Percentiles rank a stretch among this genome's conserved stretches.
phyloP scores from a whole-genome alignment of 768 basidiomycete genomes.

The Calocybe indica region DNA sequence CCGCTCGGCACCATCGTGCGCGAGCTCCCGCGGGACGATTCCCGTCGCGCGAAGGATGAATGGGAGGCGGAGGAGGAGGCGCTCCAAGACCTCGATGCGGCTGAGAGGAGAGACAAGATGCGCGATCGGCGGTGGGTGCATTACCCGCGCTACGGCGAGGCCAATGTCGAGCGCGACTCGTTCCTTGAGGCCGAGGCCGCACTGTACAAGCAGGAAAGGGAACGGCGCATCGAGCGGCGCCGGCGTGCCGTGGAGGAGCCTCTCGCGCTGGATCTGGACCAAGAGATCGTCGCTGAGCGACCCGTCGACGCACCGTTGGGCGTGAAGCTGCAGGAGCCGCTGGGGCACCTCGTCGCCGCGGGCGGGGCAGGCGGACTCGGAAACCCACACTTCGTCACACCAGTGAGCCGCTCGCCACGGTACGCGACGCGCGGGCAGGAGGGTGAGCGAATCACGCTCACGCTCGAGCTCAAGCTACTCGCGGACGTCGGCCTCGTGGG shows the following conservation, averaged over 20 bases:
- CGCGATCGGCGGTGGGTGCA: constrained; percentile 72
- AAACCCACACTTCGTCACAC: constrained; percentile 78
- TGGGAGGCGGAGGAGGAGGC: constrained; percentile 72
- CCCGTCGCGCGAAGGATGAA: constrained; percentile 55
- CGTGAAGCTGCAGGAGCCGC: constrained; percentile 39
- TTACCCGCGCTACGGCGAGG: constrained; percentile 62
- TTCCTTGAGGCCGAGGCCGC: constrained; percentile 70
- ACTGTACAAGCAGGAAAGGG: constrained; percentile 56
- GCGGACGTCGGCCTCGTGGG: constrained; percentile 97
- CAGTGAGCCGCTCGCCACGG: constrained; percentile 74
- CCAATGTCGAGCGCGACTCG: constrained; percentile 54
- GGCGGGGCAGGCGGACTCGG: constrained; percentile 84
- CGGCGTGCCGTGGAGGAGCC: constrained; percentile 35
- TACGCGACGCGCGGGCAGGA: constrained; percentile 75
- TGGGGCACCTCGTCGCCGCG: constrained; percentile 62
- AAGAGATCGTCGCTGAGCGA: constrained; percentile 35
- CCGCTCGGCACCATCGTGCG: constrained; percentile 88
- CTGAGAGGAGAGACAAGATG: constrained; percentile 52
- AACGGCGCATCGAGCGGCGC: constrained; percentile 41
- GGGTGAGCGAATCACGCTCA: constrained; percentile 76
- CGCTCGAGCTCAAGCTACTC: constrained; percentile 87
- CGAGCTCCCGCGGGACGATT: constrained; percentile 64
- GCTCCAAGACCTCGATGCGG: constrained; percentile 37
- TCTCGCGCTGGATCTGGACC: constrained; percentile 58
- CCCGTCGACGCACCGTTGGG: constrained; percentile 61